These are phyloP conservation scores for Wickerhamomyces canadensis DNA, from an alignment of 805 yeast genomes.

Conservation along the genomic window DNA sequence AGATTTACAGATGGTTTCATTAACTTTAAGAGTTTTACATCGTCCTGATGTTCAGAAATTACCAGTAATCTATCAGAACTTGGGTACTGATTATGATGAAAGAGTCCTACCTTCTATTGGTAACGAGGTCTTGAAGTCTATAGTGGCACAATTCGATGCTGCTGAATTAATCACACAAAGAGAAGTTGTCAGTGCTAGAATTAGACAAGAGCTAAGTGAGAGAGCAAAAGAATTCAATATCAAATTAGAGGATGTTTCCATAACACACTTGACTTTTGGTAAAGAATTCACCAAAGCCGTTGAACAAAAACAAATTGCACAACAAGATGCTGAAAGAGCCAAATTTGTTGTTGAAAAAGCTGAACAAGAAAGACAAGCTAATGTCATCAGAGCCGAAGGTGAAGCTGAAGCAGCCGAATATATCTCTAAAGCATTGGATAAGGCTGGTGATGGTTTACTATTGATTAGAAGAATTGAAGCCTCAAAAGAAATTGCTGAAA, in stretches of 20 bases:
- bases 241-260: constrained; percentile 91
- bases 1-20: constrained; percentile 91
- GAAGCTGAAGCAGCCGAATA: constrained; percentile 98
- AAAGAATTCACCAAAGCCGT: constrained; percentile 96
- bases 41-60: constrained; percentile 83
- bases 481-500: constrained; percentile 88
- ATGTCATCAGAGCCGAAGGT: constrained; percentile 96
- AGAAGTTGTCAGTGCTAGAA: constrained; percentile 86
- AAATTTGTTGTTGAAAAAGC: constrained; percentile 90
- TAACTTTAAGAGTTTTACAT: constrained; percentile 89
- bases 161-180: constrained; percentile 97
- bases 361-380: constrained; percentile 94
- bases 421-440: constrained; percentile 85
- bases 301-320: constrained; percentile 98
- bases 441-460: constrained; percentile 93
- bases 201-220: constrained; percentile 75
- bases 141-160: constrained; percentile 92
- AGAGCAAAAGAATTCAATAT: constrained; percentile 89
- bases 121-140: constrained; percentile 82
- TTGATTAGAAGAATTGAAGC: constrained; percentile 95
- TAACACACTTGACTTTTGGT: constrained; percentile 97
- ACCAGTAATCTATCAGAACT: constrained; percentile 83
- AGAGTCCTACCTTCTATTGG: constrained; percentile 90
- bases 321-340: constrained; percentile 98
- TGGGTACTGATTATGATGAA: constrained; percentile 94